Evolutionary conservation across 495 filamentous ascomycete species (phyloP).

Genomic region (Penicillium lividum): DNA sequence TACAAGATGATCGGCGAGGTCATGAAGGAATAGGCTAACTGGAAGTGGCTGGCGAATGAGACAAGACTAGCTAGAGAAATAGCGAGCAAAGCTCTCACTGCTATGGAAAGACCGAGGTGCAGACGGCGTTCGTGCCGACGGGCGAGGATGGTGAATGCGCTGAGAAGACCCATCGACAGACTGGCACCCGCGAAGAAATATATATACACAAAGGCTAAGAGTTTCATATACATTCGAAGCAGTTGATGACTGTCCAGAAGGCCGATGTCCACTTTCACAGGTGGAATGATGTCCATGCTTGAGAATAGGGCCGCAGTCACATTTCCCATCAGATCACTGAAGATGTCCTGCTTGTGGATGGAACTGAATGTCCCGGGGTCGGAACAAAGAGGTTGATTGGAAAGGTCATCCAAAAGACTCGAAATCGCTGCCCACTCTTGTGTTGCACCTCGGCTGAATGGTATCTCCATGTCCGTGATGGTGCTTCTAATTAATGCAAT

Average conservation of each 20-base stretch:
- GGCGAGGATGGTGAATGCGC: constrained; percentile 31
- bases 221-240: constrained; percentile 41
- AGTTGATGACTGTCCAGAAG: constrained; percentile 34
- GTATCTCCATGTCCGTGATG: constrained; percentile 46
- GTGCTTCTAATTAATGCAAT: constrained; percentile 39
- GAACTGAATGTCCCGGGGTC: constrained; percentile 15
- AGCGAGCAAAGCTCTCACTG: constrained; percentile 32
- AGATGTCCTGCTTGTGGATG: constrained; percentile 27
- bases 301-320: constrained; percentile 46
- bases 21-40: constrained; percentile 42
- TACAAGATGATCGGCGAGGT: constrained; percentile 45
- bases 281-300: constrained; percentile 43
- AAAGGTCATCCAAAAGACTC: constrained; percentile 33
- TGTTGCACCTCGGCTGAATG: constrained; percentile 37
- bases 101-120: constrained; percentile 28
- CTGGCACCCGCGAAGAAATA: constrained; percentile 44
- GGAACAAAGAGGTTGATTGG: constrained; percentile 34
- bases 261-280: constrained; percentile 30
- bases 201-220: constrained; percentile 45
- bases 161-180: constrained; percentile 39
- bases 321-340: constrained; percentile 40
- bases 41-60: constrained; percentile 34
- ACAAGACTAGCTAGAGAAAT: constrained; percentile 32
- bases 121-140: constrained; percentile 28
- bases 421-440: constrained; percentile 38